Percentiles rank a stretch among this genome's conserved stretches.
Evolutionary conservation across 768 basidiomycete genomes (phyloP).

Genomic region (Amanita jacksonii): DNA sequence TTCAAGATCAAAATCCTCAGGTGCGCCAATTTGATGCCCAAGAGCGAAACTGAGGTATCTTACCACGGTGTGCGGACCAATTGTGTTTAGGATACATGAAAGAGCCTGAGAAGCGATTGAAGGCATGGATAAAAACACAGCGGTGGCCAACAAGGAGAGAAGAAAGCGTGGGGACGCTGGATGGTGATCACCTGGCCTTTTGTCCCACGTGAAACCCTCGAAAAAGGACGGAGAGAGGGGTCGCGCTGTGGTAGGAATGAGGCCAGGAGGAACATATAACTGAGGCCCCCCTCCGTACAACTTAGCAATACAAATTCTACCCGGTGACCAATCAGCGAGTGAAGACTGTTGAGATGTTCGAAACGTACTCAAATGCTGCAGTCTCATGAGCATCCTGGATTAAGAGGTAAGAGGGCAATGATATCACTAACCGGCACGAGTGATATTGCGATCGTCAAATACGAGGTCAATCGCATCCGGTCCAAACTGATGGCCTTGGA

Average conservation of each 20-base stretch:
- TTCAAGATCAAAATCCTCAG: constrained; percentile 32
- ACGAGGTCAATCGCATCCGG: constrained; percentile 56
- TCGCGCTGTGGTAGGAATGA: constrained; percentile 54
- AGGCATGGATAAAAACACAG: constrained; percentile 79
- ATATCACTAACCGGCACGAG: constrained; percentile 58
- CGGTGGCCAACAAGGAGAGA: constrained; percentile 78
- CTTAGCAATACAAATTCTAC: constrained; percentile 74
- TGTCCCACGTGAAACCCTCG: constrained; percentile 16
- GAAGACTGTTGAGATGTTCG: neutral
- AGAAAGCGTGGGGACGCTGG: constrained; percentile 75
- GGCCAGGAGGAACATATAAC: constrained; percentile 52
- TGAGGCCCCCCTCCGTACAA: constrained; percentile 83
- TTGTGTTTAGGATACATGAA: constrained; percentile 55
- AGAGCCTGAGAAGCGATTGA: constrained; percentile 67
- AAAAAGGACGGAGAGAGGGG: constrained; percentile 69
- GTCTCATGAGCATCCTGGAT: constrained; percentile 8
- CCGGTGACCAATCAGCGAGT: constrained; percentile 7
- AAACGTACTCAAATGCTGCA: constrained; percentile 80
- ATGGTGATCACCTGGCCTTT: constrained; percentile 47
- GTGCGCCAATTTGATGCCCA: constrained; percentile 51
- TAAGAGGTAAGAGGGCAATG: neutral
- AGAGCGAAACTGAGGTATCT: constrained; percentile 78
- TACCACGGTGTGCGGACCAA: constrained; percentile 70
- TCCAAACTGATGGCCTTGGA: constrained; percentile 17
- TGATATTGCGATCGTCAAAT: constrained; percentile 84